Base-by-base conservation (phyloP, 139 green algal species). In the Asterochloris erici region DNA sequence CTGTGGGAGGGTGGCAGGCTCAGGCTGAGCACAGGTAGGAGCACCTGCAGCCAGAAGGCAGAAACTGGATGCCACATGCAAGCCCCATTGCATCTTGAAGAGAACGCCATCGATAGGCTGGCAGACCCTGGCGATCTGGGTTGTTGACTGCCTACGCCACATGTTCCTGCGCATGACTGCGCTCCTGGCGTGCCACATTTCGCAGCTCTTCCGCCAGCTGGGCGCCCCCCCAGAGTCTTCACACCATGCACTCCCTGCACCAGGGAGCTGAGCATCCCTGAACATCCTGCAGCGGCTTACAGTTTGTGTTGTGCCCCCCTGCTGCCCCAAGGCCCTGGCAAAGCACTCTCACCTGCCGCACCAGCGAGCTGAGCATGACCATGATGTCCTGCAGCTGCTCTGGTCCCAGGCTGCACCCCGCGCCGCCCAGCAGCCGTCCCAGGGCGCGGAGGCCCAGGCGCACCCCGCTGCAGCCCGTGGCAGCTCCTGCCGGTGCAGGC, bases 341-440 rank as follows among this genome's bases (percentile, higher is more conserved):
- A 4, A 69, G 23, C 19, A 70, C 47, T 26, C 29, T 80, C 12
- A 80, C 15, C 76, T 70, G 23, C 60, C 68, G n/a, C 76, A 80
- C 68, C 12, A 80, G 76, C n/a, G 68, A 12, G 60, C 76, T 70
- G 76, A 61, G 38, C 1, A 47, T 60, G 10, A 70, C 76, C 60
- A 80, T 6, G 10, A 62, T 21, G 23, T 61, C 76, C 76, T 80
- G 76, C 24, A 80, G 76, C 76, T 80, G 76, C 60, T 64, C 23
- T 38, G 26, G 21, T 24, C 23, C 76, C 21, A 54, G 38, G 38
- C 38, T 54, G 38, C 6, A 54, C 4, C 38, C 38, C 38, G 6
- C 2, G 2, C 38, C 38, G 38, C 38, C 38, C 38, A 54, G 38
- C 38, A 54, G 38, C 38, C 38, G 38, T 54, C 38, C 38, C 38